Percentiles rank a stretch among this genome's conserved stretches.
These are phyloP conservation scores for Nannizziopsis barbatae DNA, from an alignment of 2,329 filamentous ascomycete species.

Conservation along the genomic window DNA sequence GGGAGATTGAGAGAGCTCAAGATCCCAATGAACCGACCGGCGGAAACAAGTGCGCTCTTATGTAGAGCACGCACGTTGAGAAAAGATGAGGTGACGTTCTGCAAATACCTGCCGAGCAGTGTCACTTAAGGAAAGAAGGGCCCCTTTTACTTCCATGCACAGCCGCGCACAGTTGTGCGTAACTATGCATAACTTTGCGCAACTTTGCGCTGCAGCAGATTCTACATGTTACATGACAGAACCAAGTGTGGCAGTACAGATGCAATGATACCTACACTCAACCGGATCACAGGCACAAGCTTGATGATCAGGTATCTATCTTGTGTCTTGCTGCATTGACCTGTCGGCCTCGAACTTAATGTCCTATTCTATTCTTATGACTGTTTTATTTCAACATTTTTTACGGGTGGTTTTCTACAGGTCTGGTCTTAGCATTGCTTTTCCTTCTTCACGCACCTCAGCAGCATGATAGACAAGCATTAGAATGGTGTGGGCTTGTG, in stretches of 20 bases:
- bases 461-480: conserved; percentile 15
- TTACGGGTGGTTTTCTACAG: conserved; percentile 8
- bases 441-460: conserved; percentile 9
- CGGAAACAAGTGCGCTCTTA: conserved; percentile 69
- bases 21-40: conserved; percentile 76
- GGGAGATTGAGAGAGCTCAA: conserved; percentile 86
- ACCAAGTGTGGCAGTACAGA: conserved; percentile 3
- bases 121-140: conserved; percentile 1
- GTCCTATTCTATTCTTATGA: conserved; percentile 7
- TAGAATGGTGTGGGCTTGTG: conserved; percentile 13
- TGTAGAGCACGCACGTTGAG: conserved; percentile 47
- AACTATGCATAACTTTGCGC: conserved; percentile 1
- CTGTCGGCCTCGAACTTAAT: background rate
- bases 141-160: background rate
- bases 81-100: background rate
- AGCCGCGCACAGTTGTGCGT: background rate
- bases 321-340: background rate
- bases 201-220: conserved; percentile 2
- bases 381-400: conserved; percentile 2
- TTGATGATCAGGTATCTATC: background rate
- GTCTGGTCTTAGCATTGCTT: conserved; percentile 5
- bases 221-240: background rate
- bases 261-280: background rate
- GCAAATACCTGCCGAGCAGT: background rate
- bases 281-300: background rate